Base-by-base conservation (phyloP, 495 filamentous ascomycete genomes). In the Penicillium soppii region DNA sequence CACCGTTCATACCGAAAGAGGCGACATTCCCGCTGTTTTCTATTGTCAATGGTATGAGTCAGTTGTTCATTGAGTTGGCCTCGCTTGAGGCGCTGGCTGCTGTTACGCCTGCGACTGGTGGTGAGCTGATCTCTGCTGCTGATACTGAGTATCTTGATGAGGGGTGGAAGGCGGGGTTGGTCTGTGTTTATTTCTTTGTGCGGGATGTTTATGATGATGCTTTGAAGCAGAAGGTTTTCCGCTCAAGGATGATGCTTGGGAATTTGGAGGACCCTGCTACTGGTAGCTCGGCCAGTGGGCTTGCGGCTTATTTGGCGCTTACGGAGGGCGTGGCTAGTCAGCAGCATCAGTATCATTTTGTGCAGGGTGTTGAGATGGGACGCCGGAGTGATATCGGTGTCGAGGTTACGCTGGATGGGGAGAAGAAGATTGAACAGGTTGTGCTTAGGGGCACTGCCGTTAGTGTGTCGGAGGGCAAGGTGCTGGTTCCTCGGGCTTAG, bases 361-460 rank as follows among this genome's bases (percentile, higher is more conserved):
- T 79, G 55, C 89, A 92, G 70, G 89, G 88, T 0, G 83, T 91
- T 10, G 88, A 92, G 71, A 92, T 91, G 84, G 87, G 85, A 0
- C 70, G 87, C 50, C 69, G 68, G 56, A 90, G 87, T 71, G 77
- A 80, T 38, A 83, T 84, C 53, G 67, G 68, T 4, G 63, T 79
- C 32, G 71, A 65, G 25, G 75, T 79, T 42, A 66, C 50, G 15
- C 57, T 72, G 56, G 61, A 58, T 27, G 41, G 43, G 16, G 56
- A 65, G 35, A 65, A 62, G 17, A 47, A 29, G 49, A 59, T 86
- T 41, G 72, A 77, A 47, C 70, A 71, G 39, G 65, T 87, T 15
- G 72, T 68, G 53, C 46, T 87, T 50, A 81, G 73, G 17, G 83
- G 83, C 0, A 72, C 64, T 27, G 80, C 83, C 3, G 78, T 81